Evolutionary conservation across 2,329 filamentous ascomycete species (phyloP), one percentile per base, ranked within the genome.

Genomic region (Diaporthe velutina): DNA sequence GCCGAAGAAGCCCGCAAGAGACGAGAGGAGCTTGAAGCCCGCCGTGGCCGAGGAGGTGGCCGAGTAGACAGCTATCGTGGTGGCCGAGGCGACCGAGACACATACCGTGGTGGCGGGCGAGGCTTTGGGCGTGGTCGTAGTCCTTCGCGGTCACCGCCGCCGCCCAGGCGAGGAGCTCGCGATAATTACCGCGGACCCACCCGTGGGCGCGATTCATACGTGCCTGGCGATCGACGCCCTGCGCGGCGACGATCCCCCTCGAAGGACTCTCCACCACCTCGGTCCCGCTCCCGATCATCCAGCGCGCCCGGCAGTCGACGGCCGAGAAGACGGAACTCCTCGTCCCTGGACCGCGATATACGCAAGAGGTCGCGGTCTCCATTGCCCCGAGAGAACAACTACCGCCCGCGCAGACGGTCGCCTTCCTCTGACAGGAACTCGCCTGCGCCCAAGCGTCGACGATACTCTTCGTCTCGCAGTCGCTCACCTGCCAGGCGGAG

Each of bases 1-100:
- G 94, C 94, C 38, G 94, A 97, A 81, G 92, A 94, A 80, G 90
- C 91, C 38, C 92, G 93, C 72, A 90, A 89, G 71, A 91, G 92
- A 79, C 92, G 93, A 77, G 93, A 96, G 80, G 90, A 93, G 73
- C 90, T 94, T 75, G 90, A 92, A 78, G 88, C 90, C 67, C 92
- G 94, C 74, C 86, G 89, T 76, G 86, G 87, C 54, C 86, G 87
- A 35, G 85, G 86, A 15, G 77, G 77, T 10, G 78, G 79, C 38
- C 80, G 82, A n/a, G 83, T 86, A 28, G 90, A 91, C 75, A 86
- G 85, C 52, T 90, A 89, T 84, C 87, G 88, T 66, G 86, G 87
- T 28, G 85, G 90, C 75, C 86, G 88, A 71, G 87, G 88, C 52
- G 87, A 90, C 75, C 85, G 89, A 76, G 87, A 86, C 66, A 85